Conservation (phyloP, 2,329 filamentous ascomycete genomes). For the Aspergillus sp. region DNA sequence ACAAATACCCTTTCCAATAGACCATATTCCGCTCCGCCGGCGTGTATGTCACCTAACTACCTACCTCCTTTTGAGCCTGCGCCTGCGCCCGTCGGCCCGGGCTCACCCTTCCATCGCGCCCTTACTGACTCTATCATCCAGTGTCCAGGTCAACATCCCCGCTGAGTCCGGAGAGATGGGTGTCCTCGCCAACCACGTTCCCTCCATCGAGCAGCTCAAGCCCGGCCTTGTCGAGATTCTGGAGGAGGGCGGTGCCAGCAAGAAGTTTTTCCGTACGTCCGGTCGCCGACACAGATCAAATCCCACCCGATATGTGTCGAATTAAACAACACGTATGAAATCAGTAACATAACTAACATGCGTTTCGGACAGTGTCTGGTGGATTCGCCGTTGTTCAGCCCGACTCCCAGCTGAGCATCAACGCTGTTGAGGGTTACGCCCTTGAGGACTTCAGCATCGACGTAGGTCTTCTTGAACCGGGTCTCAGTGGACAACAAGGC, state of each 20-base stretch:
- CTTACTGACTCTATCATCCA: conserved; percentile 59
- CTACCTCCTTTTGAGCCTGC: neutral
- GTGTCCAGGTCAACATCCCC: conserved; percentile 96
- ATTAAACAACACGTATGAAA: neutral
- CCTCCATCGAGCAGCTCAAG: conserved; percentile 98
- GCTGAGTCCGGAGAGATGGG: conserved; percentile 99
- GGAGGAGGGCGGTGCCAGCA: conserved; percentile 82
- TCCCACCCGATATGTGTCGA: neutral
- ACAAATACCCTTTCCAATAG: conserved; percentile 40
- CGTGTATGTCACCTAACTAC: conserved; percentile 56
- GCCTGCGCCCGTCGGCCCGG: conserved; percentile 12
- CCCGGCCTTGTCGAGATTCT: conserved; percentile 93
- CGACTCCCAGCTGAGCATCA: conserved; percentile 93
- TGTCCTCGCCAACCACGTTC: conserved; percentile 98
- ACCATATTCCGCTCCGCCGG: conserved; percentile 69
- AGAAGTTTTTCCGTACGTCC: conserved; percentile 95
- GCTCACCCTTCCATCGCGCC: conserved; percentile 18
- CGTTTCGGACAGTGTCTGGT: conserved; percentile 70
- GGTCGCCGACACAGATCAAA: conserved; percentile 14
- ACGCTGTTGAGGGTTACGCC: conserved; percentile 92
- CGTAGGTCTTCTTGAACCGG: conserved; percentile 38
- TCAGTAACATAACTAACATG: conserved; percentile 18
- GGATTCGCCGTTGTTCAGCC: conserved; percentile 97
- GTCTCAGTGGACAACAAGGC: neutral
- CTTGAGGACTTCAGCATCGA: conserved; percentile 96